Evolutionary conservation across 2,329 filamentous ascomycete genomes (phyloP).

Genomic region (Apiospora aurea): DNA sequence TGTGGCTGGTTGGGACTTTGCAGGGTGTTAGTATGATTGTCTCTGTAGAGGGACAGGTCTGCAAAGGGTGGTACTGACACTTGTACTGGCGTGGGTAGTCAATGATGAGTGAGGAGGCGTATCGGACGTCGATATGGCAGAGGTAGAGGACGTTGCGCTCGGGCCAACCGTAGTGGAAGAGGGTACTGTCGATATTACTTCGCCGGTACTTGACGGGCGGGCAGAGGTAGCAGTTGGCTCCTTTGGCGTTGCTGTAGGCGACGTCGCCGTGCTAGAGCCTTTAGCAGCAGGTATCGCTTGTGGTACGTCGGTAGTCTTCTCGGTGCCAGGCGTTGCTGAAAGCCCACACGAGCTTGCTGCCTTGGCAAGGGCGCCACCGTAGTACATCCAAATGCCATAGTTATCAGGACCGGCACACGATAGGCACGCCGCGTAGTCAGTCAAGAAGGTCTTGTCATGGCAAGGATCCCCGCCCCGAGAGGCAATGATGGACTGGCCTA

Average conservation of each 20-base stretch:
- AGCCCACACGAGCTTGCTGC: slow-evolving; percentile 35
- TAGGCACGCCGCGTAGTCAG: slow-evolving; percentile 52
- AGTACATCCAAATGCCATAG: slow-evolving; percentile 53
- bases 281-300: not conserved
- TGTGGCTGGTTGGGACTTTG: not conserved
- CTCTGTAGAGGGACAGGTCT: not conserved
- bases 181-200: not conserved
- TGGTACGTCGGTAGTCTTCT: not conserved
- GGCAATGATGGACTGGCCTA: slow-evolving; percentile 45
- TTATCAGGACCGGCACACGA: slow-evolving; percentile 48
- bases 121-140: not conserved
- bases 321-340: slow-evolving; percentile 14
- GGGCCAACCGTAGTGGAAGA: not conserved
- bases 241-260: not conserved
- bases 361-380: slow-evolving; percentile 45
- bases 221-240: not conserved
- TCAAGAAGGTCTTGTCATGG: slow-evolving; percentile 47
- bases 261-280: not conserved
- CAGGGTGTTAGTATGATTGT: not conserved
- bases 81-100: not conserved
- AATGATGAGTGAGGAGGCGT: not conserved
- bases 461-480: slow-evolving; percentile 46
- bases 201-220: not conserved
- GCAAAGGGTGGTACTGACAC: not conserved
- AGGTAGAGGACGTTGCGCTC: not conserved